These are phyloP conservation scores for Penicillium palitans DNA, from an alignment of 2,329 filamentous ascomycete species.

Conservation along the genomic window DNA sequence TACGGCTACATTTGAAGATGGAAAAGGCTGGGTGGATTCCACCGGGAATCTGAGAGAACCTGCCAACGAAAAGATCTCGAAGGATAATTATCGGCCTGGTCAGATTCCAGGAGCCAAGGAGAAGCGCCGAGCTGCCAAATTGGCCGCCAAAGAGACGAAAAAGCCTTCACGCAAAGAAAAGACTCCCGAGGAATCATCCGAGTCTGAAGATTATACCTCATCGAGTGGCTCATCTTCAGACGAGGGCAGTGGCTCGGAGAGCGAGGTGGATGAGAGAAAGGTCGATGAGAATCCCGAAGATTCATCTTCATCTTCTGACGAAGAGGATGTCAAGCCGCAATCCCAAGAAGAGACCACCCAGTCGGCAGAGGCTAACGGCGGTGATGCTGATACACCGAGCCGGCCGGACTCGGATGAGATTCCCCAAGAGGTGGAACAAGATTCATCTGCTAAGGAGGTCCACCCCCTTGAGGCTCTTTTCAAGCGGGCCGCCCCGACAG, in stretches of 20 bases:
- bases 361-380: conserved; percentile 9
- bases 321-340: conserved; percentile 20
- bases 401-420: conserved; percentile 11
- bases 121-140: conserved; percentile 25
- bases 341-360: conserved; percentile 8
- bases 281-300: conserved; percentile 20
- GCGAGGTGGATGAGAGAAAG: conserved; percentile 22
- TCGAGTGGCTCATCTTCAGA: conserved; percentile 37
- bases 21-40: conserved; percentile 83
- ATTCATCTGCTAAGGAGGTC: conserved; percentile 55
- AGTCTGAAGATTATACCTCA: conserved; percentile 39
- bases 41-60: conserved; percentile 67
- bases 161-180: conserved; percentile 14
- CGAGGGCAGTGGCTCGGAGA: conserved; percentile 30
- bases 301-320: conserved; percentile 30
- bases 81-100: conserved; percentile 32
- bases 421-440: conserved; percentile 6
- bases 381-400: neutral
- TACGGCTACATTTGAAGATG: conserved; percentile 72
- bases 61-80: conserved; percentile 31
- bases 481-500: conserved; percentile 63
- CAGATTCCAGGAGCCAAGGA: conserved; percentile 34
- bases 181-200: conserved; percentile 19
- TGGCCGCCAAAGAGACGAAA: conserved; percentile 7
- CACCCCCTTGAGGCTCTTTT: conserved; percentile 92